Percentiles rank a stretch among this genome's conserved stretches.
Conservation (phyloP, 768 basidiomycete genomes). For the Mycena haematopus region DNA sequence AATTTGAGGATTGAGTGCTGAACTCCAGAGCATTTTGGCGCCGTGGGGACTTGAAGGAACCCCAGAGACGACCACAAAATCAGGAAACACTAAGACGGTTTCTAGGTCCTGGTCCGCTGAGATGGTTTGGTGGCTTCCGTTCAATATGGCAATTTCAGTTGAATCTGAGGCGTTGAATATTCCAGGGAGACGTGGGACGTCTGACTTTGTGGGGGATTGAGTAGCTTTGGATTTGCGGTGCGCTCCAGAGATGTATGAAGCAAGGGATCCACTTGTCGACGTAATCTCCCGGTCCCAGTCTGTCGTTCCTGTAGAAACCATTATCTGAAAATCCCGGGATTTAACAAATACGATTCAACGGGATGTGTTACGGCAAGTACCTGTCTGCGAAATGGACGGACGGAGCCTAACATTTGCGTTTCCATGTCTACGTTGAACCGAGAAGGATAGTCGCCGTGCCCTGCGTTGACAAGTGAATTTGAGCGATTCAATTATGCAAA, state of each 20-base stretch:
- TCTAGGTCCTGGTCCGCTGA: slow-evolving; percentile 67
- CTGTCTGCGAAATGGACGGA: slow-evolving; percentile 85
- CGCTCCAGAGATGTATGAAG: slow-evolving; percentile 47
- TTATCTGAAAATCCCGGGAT: slow-evolving; percentile 55
- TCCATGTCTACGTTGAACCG: slow-evolving; percentile 83
- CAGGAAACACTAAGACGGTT: slow-evolving; percentile 91
- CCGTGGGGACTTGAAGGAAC: slow-evolving; percentile 68
- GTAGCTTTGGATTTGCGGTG: slow-evolving; percentile 26
- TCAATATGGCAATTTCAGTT: slow-evolving; percentile 71
- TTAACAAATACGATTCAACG: no score
- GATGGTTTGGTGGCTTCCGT: slow-evolving; percentile 80
- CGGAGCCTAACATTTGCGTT: slow-evolving; percentile 80
- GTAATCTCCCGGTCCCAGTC: slow-evolving; percentile 91
- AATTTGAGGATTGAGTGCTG: slow-evolving; percentile 64
- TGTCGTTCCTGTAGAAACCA: slow-evolving; percentile 88
- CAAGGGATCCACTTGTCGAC: slow-evolving; percentile 71
- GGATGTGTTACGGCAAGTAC: slow-evolving; percentile 43
- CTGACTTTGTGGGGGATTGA: slow-evolving; percentile 34
- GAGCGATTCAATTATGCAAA: slow-evolving; percentile 38
- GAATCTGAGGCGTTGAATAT: slow-evolving; percentile 64
- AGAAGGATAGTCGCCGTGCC: slow-evolving; percentile 74
- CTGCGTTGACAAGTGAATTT: slow-evolving; percentile 42
- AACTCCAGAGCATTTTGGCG: slow-evolving; percentile 72
- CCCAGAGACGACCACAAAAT: slow-evolving; percentile 84
- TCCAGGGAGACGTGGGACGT: slow-evolving; percentile 50